Percentiles rank a stretch among this genome's conserved stretches.
These are phyloP conservation scores for Adansonia rubrostipa DNA, from an alignment of 441 rosid genomes.

Conservation along the genomic window DNA sequence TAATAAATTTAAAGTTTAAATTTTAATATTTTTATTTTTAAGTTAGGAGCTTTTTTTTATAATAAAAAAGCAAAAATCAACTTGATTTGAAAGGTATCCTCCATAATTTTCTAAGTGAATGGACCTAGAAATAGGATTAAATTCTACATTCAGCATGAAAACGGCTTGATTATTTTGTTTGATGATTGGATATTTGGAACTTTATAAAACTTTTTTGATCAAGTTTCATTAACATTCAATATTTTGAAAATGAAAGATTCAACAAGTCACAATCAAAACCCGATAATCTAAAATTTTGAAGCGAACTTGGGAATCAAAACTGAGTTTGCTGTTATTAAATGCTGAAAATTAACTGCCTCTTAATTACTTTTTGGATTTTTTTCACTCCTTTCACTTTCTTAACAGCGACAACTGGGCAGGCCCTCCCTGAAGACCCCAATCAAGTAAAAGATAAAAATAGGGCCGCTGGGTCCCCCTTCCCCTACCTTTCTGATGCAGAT, in stretches of 20 bases:
- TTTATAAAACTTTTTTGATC: too few species aligned
- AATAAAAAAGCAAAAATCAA: too few species aligned
- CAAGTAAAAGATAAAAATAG: constrained; percentile 18
- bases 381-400: not conserved
- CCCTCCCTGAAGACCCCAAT: constrained; percentile 2
- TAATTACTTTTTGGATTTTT: not conserved
- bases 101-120: not conserved
- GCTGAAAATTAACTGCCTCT: not conserved
- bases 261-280: constrained; percentile 15
- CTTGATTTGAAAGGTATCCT: too few species aligned
- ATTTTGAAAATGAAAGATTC: not conserved
- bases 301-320: constrained; percentile 24
- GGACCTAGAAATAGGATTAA: not conserved
- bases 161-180: not conserved
- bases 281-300: constrained; percentile 2
- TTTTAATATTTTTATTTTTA: too few species aligned
- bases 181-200: not conserved
- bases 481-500: constrained; percentile 36
- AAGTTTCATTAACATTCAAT: not conserved
- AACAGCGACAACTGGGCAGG: not conserved
- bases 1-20: too few species aligned
- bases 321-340: constrained; percentile 22
- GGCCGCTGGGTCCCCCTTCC: constrained; percentile 26
- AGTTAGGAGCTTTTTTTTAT: too few species aligned
- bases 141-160: not conserved